Evolutionary conservation across 2,329 filamentous ascomycete species (phyloP), one percentile per base, ranked within the genome.

Genomic region (Fusarium falciforme): DNA sequence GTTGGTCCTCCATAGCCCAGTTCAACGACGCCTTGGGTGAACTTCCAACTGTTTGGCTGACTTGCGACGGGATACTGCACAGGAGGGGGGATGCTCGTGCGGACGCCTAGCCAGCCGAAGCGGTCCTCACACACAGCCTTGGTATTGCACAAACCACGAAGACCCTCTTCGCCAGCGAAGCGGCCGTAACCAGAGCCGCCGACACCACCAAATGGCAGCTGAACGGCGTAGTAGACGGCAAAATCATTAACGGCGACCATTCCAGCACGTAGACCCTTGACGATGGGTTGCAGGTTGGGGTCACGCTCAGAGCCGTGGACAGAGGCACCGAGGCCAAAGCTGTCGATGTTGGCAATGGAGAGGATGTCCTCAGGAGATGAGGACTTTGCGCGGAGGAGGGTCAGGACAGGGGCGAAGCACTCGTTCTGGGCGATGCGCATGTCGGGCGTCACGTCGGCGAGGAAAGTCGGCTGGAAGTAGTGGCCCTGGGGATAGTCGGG

Each of bases 231-330:
- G 82, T 92, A 98, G 31, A 91, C 93, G 22, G 92, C 96, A 79
- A 99, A 99, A 84, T 99, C 96, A 81, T 99, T 99, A 76, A 99
- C 90, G 27, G 94, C 91, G 1, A 98, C 94, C 93, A 98, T 98
- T 52, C 96, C 96, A 0, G 93, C 91, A 71, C 92, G 90, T 61
- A 98, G 87, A 27, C 90, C 89, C 22, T 83, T 83, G 2, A 96
- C 90, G 31, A 97, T 90, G 17, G 85, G 85, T 17, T 88, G 83
- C 1, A 98, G 86, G 59, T 90, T 88, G 2, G 86, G 85, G 66
- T 89, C 87, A 31, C 84, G 82, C 68, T 92, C 89, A 60, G 89
- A 86, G 36, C 95, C 96, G 82, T 97, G 98, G 40, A 99, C 93
- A 44, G 93, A 94, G 47, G 94, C 93, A 61, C 96, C 96, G 49